Evolutionary conservation across 352 stramenopile genomes (phyloP), one percentile per base, ranked within the genome.

Genomic region (Globisporangium nunn): DNA sequence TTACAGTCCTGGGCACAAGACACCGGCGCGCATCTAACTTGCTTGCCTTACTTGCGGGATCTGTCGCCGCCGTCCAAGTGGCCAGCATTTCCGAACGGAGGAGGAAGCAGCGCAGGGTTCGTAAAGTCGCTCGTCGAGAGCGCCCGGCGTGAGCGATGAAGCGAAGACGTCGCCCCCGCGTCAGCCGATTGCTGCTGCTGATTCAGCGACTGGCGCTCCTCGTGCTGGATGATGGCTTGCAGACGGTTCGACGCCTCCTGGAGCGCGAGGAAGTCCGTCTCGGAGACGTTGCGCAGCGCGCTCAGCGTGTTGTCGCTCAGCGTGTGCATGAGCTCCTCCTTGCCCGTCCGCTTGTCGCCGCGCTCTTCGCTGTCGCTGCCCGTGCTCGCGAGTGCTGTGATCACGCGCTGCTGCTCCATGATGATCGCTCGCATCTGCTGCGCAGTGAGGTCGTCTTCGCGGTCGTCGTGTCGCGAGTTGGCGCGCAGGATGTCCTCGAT

Each of bases 401-500:
- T 86, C 56, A 90, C 81, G 23, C 80, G 78, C 62, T 90, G 80
- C 63, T 90, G 80, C 60, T 90, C 80, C 18, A 90, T 41, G 62
- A 90, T 90, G 49, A 90, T 88, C 6, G 75, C 73, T 52, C 79
- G 79, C 80, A 90, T 87, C 58, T 90, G 80, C 54, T 85, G 74
- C 31, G 84, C 57, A 41, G 78, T 86, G 40, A 90, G 52, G 31
- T 90, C 80, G 45, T 90, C 80, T 33, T 90, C 78, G 35, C 70
- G 71, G 50, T 90, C 80, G 52, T 90, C 74, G 41, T 73, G 72
- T 56, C 73, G 69, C 39, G 78, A 86, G 68, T 85, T 90, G 40
- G 80, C 64, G 52, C 80, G 75, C 30, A 99, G 68, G 61, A 99
- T 98, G 68, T 99, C 95, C 60, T 97, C 95, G 30, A 99, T 97